phyloP scores from a whole-genome alignment of 1,139 yeast genomes.

The Hyphopichia wangnamkhiaoensis region DNA sequence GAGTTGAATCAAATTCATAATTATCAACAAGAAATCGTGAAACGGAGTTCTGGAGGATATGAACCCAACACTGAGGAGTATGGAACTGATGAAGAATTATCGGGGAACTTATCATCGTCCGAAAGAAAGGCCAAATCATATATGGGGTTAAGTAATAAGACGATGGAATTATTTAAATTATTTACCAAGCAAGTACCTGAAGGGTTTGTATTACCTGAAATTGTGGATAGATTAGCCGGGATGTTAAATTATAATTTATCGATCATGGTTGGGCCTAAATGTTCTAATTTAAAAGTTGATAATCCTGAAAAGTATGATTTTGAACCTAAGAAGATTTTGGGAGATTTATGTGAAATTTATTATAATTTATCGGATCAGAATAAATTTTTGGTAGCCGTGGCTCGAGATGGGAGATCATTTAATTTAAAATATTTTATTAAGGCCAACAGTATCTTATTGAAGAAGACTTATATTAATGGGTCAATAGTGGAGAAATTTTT shows the following conservation, averaged over 20 bases:
- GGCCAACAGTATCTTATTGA: slow-evolving; percentile 66
- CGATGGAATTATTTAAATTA: slow-evolving; percentile 73
- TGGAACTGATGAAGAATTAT: slow-evolving; percentile 63
- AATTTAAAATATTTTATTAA: slow-evolving; percentile 62
- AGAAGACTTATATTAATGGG: slow-evolving; percentile 53
- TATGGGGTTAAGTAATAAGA: slow-evolving; percentile 81
- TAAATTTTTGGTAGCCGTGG: slow-evolving; percentile 75
- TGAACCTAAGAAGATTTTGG: slow-evolving; percentile 72
- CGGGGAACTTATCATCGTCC: slow-evolving; percentile 54
- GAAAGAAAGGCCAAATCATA: slow-evolving; percentile 81
- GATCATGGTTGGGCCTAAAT: slow-evolving; percentile 92
- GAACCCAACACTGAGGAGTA: slow-evolving; percentile 41
- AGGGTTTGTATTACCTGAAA: slow-evolving; percentile 85
- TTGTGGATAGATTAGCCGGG: slow-evolving; percentile 90
- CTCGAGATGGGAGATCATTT: slow-evolving; percentile 89
- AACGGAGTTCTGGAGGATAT: slow-evolving; percentile 32
- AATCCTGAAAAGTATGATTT: slow-evolving; percentile 84
- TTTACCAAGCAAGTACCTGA: slow-evolving; percentile 86
- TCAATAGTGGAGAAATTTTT: slow-evolving; percentile 53
- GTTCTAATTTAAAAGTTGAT: slow-evolving; percentile 81
- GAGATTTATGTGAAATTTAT: slow-evolving; percentile 72
- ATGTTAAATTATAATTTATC: slow-evolving; percentile 92
- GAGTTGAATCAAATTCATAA: slow-evolving; percentile 77
- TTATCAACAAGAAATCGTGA: slow-evolving; percentile 59
- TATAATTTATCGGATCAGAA: slow-evolving; percentile 65